These are phyloP conservation scores for Pseudohalonectria lignicola DNA, from an alignment of 2,329 filamentous ascomycete genomes.

Conservation along the genomic window DNA sequence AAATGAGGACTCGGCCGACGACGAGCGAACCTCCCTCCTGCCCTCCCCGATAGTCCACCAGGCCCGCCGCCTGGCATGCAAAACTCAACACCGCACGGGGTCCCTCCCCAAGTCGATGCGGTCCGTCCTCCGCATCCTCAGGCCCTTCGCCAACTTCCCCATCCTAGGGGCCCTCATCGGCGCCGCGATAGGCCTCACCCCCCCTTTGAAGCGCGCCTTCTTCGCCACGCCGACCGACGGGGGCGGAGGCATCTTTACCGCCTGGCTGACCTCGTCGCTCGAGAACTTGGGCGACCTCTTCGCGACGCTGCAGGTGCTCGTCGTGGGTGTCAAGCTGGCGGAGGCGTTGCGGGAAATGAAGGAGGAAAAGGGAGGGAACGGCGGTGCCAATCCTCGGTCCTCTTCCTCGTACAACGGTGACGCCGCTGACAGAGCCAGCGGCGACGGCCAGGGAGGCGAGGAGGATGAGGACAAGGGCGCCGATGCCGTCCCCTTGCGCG, in stretches of 20 bases:
- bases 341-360: constrained; percentile 38
- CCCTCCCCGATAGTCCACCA: constrained; percentile 3
- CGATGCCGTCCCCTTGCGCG: constrained; percentile 32
- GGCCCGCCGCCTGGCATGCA: background rate
- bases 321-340: constrained; percentile 56
- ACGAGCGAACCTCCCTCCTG: background rate
- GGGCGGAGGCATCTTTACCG: constrained; percentile 53
- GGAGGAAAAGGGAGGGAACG: constrained; percentile 21
- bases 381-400: too few relatives aligned
- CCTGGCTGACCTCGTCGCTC: constrained; percentile 52
- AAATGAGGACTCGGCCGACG: background rate
- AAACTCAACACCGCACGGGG: background rate
- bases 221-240: constrained; percentile 46
- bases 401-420: too few relatives aligned
- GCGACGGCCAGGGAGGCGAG: constrained; percentile 11
- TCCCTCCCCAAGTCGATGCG: background rate
- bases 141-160: constrained; percentile 46
- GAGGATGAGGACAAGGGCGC: constrained; percentile 21
- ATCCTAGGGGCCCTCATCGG: constrained; percentile 49
- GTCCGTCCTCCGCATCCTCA: background rate
- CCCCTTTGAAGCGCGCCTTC: constrained; percentile 48
- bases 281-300: constrained; percentile 54
- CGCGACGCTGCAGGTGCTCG: constrained; percentile 52
- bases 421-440: too few relatives aligned
- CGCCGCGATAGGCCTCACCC: constrained; percentile 46